Percentiles rank a stretch among this genome's conserved stretches.
Conservation (phyloP, 495 filamentous ascomycete genomes). For the Tuber borchii region DNA sequence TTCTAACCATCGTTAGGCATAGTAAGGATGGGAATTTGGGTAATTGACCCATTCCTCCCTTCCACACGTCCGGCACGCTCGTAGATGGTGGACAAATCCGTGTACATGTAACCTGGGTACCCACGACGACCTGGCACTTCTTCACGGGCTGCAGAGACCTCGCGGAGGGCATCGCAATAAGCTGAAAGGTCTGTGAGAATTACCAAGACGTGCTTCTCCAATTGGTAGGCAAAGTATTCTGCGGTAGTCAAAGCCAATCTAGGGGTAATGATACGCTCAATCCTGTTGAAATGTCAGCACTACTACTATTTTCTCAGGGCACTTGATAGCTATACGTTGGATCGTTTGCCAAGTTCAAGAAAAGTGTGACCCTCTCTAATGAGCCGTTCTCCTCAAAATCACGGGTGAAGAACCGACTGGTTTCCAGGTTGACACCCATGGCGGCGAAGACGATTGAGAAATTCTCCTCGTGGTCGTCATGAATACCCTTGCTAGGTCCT, state of each 20-base stretch:
- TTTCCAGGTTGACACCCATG: slow-evolving; percentile 99
- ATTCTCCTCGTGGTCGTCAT: slow-evolving; percentile 97
- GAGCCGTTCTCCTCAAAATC: slow-evolving; percentile 99
- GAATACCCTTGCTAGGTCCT: slow-evolving; percentile 78
- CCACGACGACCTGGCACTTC: slow-evolving; percentile 99
- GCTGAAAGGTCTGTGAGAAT: slow-evolving; percentile 97
- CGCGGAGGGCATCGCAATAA: slow-evolving; percentile 97
- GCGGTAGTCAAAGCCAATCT: slow-evolving; percentile 96
- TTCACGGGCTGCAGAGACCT: slow-evolving; percentile 81
- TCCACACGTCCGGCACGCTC: slow-evolving; percentile 97
- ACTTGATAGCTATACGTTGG: slow-evolving; percentile 63
- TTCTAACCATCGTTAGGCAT: slow-evolving; percentile 92
- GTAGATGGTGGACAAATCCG: slow-evolving; percentile 99
- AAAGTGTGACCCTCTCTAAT: slow-evolving; percentile 92
- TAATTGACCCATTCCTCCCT: slow-evolving; percentile 96
- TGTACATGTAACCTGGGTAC: slow-evolving; percentile 99
- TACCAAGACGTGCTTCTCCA: slow-evolving; percentile 98
- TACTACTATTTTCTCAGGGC: neutral
- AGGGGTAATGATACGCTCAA: slow-evolving; percentile 99
- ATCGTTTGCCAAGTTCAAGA: slow-evolving; percentile 98
- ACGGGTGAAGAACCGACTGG: slow-evolving; percentile 92
- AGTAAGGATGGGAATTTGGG: slow-evolving; percentile 95
- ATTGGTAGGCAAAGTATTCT: slow-evolving; percentile 99
- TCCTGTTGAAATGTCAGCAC: slow-evolving; percentile 51
- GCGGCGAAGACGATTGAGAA: slow-evolving; percentile 99